These are phyloP conservation scores for Phylloporus sp. DNA, from an alignment of 768 basidiomycete species.

Conservation along the genomic window DNA sequence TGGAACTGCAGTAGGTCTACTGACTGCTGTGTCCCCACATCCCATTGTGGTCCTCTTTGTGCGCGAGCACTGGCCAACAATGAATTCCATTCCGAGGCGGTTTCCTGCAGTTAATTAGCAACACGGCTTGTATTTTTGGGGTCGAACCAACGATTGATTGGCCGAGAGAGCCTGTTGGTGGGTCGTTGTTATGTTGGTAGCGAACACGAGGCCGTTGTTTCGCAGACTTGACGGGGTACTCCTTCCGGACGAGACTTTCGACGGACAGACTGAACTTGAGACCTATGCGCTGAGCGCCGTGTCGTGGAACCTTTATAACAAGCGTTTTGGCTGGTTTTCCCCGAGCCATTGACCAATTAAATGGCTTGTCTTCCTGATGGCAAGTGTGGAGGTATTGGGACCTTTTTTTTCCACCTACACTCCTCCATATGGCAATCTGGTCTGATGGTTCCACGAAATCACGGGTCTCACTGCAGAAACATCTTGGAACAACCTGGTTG, in stretches of 20 bases:
- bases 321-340: conserved; percentile 52
- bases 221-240: conserved; percentile 49
- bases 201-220: conserved; percentile 24
- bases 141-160: conserved; percentile 57
- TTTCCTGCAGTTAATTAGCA: conserved; percentile 41
- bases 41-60: conserved; percentile 83
- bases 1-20: conserved; percentile 23
- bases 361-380: not conserved
- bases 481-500: not conserved
- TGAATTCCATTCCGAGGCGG: conserved; percentile 85
- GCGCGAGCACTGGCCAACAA: conserved; percentile 72
- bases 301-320: conserved; percentile 64
- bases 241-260: conserved; percentile 46
- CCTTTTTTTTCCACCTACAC: not conserved
- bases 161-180: conserved; percentile 38
- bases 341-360: conserved; percentile 21
- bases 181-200: conserved; percentile 58
- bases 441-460: no score
- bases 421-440: conserved; percentile 13
- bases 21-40: conserved; percentile 80
- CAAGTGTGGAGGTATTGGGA: not conserved
- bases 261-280: conserved; percentile 58
- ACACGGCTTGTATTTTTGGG: not conserved
- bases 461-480: not conserved
- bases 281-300: conserved; percentile 69